These are phyloP conservation scores for Coniella lustricola DNA, from an alignment of 2,329 filamentous ascomycete genomes.

Conservation along the genomic window DNA sequence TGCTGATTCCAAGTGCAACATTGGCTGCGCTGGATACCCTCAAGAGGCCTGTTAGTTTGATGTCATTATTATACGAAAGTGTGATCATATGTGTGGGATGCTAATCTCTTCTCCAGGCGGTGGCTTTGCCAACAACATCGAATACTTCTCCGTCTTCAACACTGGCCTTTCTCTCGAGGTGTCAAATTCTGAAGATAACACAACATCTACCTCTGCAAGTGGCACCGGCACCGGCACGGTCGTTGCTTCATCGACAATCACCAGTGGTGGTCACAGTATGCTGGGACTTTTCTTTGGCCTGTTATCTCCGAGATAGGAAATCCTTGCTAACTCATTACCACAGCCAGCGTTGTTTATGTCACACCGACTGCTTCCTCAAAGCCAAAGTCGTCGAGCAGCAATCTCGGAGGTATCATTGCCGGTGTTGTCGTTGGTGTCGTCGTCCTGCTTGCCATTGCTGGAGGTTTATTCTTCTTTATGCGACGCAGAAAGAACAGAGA, in stretches of 20 bases:
- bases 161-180: conserved; percentile 38
- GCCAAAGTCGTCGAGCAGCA: conserved; percentile 50
- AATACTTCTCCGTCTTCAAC: conserved; percentile 44
- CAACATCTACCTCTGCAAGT: conserved; percentile 22
- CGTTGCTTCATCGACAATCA: conserved; percentile 12
- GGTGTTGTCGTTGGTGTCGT: conserved; percentile 83
- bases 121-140: conserved; percentile 25
- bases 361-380: conserved; percentile 19
- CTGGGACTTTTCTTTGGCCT: neutral
- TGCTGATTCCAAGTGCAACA: conserved; percentile 54
- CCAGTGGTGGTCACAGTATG: conserved; percentile 12
- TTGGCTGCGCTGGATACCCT: conserved; percentile 56
- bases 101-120: conserved; percentile 39
- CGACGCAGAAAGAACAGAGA: conserved; percentile 69
- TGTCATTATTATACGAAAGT: too few relatives aligned
- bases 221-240: conserved; percentile 7
- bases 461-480: conserved; percentile 65
- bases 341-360: conserved; percentile 21
- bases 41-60: conserved; percentile 55
- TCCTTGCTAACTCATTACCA: neutral
- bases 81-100: too few relatives aligned
- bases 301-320: neutral
- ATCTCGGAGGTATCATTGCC: conserved; percentile 76
- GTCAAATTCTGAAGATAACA: conserved; percentile 23
- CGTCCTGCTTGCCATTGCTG: conserved; percentile 56